Base-by-base conservation (phyloP, 805 yeast genomes). In the Candida maris region DNA sequence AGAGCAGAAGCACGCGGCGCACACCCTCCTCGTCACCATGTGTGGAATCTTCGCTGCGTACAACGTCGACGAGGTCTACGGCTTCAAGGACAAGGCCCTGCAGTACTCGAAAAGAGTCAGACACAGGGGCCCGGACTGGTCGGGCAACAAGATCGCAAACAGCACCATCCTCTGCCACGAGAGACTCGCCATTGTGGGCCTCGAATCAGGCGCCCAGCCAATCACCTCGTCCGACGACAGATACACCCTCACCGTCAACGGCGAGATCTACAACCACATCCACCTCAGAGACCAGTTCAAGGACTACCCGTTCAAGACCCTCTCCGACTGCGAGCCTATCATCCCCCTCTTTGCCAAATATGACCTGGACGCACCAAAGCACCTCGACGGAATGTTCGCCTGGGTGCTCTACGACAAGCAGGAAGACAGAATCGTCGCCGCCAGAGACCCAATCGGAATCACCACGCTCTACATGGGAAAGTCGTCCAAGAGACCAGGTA, bases 81-180 rank as follows among this genome's bases (percentile, higher is more conserved):
- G 71, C 37, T 93, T 85, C 75, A 91, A 89, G 67, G 76, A 81
- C 45, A 81, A 81, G 59, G 97, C 97, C 30, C 73, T 93, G 45
- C 94, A 86, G 62, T 74, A 86, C 61, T 75, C 97, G 45, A 91
- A 87, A 66, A 78, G 89, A 67, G 83, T 91, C 62, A 81, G 99
- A 70, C 99, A 93, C 68, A 82, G 99, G 68, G 99, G 99, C 57
- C 99, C 99, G 51, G 99, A 93, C 68, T 93, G 99, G 99, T 75
- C 88, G 25, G 98, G 98, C 57, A 88, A 87, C 79, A 62, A 74
- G 48, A 68, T 75, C 48, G 79, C 80, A 59, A 85, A 85, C 80
- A 62, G 70, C 48, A 86, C 97, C 32, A 81, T 93, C 49, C 67
- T 93, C 50, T 81, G 85, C 52, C 98, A 93, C 63, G 98, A 93